These are phyloP conservation scores for Aspergillus leporis DNA, from an alignment of 495 filamentous ascomycete genomes.

Conservation along the genomic window DNA sequence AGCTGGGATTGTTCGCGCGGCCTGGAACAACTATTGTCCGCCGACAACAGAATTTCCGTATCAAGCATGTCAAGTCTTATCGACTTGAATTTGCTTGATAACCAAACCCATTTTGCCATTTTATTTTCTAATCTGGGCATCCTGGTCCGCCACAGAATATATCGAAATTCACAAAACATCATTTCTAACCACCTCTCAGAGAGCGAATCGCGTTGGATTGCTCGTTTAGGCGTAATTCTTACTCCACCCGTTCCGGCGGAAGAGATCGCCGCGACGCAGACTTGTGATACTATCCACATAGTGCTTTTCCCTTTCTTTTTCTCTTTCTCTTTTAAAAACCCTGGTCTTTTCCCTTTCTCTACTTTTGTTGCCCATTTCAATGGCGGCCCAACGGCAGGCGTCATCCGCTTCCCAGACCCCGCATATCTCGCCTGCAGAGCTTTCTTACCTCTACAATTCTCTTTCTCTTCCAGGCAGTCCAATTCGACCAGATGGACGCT, in stretches of 20 bases:
- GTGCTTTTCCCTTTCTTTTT: not conserved
- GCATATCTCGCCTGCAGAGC: conserved; percentile 89
- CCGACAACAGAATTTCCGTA: conserved; percentile 38
- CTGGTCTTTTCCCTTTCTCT: not conserved
- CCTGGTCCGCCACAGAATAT: not conserved
- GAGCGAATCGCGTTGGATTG: not conserved
- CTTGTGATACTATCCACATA: not conserved
- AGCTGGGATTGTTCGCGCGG: not conserved
- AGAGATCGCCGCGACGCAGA: not conserved
- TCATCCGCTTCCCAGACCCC: conserved; percentile 48
- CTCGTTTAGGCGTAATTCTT: not conserved
- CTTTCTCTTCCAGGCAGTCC: conserved; percentile 72
- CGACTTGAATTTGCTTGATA: not conserved
- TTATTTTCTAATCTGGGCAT: not conserved
- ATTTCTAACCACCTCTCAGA: not conserved
- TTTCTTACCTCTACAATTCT: conserved; percentile 91
- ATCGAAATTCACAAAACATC: not conserved
- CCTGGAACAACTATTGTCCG: conserved; percentile 36
- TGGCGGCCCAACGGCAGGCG: conserved; percentile 46
- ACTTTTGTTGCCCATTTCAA: conserved; percentile 13
- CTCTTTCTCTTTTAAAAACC: not conserved
- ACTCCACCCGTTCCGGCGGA: not conserved
- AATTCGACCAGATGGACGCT: conserved; percentile 85
- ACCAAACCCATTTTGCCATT: conserved; percentile 2
- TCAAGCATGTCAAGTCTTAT: conserved; percentile 3